These are phyloP conservation scores for Pyricularia sp. DNA, from an alignment of 2,329 filamentous ascomycete genomes.

Conservation along the genomic window DNA sequence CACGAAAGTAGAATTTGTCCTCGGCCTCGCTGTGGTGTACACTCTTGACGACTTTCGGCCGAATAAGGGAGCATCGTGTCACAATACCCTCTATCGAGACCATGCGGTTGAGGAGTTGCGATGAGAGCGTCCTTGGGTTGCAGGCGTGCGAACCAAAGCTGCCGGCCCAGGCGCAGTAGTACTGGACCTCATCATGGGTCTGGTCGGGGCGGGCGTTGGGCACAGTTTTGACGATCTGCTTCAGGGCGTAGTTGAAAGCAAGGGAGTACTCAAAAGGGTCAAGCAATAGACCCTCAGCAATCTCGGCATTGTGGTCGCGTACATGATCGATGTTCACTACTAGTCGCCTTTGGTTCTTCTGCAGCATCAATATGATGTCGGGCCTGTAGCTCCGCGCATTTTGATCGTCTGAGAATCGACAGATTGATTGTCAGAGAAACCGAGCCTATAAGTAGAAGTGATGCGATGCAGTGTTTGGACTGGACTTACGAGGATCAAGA, in stretches of 20 bases:
- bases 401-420: conserved; percentile 32
- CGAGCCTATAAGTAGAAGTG: neutral
- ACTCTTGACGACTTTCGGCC: conserved; percentile 96
- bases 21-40: conserved; percentile 91
- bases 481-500: conserved; percentile 67
- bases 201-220: conserved; percentile 68
- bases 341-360: conserved; percentile 55
- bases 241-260: conserved; percentile 85
- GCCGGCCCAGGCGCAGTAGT: conserved; percentile 95
- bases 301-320: conserved; percentile 72
- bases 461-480: neutral
- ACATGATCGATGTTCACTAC: conserved; percentile 83
- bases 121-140: conserved; percentile 88
- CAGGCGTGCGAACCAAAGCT: conserved; percentile 93
- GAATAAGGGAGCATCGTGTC: conserved; percentile 87
- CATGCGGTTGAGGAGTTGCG: conserved; percentile 88
- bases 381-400: conserved; percentile 69
- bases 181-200: conserved; percentile 68
- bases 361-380: conserved; percentile 73
- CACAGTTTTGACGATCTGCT: conserved; percentile 75
- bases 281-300: conserved; percentile 70
- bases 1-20: conserved; percentile 77
- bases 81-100: conserved; percentile 96
- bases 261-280: conserved; percentile 81
- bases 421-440: neutral